Conservation (phyloP, 2,329 filamentous ascomycete species). For the Alternaria angustiovoidea region DNA sequence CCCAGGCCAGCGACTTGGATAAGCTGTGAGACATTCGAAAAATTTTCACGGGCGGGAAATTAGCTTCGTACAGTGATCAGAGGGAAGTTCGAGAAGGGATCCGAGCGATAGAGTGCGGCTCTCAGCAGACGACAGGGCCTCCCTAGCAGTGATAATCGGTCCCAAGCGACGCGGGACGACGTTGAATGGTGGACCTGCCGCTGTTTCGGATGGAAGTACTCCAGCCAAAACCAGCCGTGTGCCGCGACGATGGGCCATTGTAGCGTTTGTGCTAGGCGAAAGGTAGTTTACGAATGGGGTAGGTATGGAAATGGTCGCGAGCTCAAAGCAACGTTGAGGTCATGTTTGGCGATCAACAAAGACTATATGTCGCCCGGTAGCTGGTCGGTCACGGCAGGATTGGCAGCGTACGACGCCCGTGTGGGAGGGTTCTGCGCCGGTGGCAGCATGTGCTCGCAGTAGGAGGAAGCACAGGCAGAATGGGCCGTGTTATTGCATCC, state of each 20-base stretch:
- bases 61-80: slow-evolving; percentile 36
- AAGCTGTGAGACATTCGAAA: slow-evolving; percentile 44
- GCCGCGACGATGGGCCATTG: slow-evolving; percentile 37
- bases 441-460: slow-evolving; percentile 28
- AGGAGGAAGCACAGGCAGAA: slow-evolving; percentile 24
- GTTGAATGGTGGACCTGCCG: slow-evolving; percentile 41
- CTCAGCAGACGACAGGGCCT: slow-evolving; percentile 41
- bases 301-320: slow-evolving; percentile 21
- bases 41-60: slow-evolving; percentile 49
- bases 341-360: slow-evolving; percentile 16
- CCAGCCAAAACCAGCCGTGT: slow-evolving; percentile 28
- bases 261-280: slow-evolving; percentile 31
- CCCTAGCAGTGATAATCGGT: slow-evolving; percentile 31
- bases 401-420: slow-evolving; percentile 29
- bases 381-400: slow-evolving; percentile 27
- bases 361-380: slow-evolving; percentile 24
- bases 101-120: slow-evolving; percentile 48
- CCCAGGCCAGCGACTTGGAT: slow-evolving; percentile 31
- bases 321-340: slow-evolving; percentile 20
- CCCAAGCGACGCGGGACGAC: slow-evolving; percentile 38
- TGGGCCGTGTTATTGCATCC: slow-evolving; percentile 32
- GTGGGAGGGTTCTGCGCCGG: slow-evolving; percentile 29
- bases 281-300: slow-evolving; percentile 9
- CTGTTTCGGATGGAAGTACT: slow-evolving; percentile 34
- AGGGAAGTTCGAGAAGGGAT: slow-evolving; percentile 35